Percentiles rank a stretch among this genome's conserved stretches.
Evolutionary conservation across 108 stramenopile genomes (phyloP).

Genomic region (Licmophora abbreviata): DNA sequence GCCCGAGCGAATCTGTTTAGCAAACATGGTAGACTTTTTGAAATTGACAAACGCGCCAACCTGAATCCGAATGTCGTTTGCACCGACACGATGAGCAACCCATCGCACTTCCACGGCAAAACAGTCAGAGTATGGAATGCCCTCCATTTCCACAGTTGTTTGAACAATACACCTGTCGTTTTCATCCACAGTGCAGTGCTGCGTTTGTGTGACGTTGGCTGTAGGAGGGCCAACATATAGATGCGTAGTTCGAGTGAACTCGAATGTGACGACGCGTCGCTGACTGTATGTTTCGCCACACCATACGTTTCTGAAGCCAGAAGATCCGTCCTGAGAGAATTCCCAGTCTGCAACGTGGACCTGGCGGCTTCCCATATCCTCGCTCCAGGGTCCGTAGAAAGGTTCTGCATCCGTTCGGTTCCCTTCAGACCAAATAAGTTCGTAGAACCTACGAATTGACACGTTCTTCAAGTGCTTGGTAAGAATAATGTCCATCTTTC

Average conservation of each 20-base stretch:
- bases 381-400: conserved; percentile 65
- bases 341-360: conserved; percentile 60
- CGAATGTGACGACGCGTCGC: conserved; percentile 45
- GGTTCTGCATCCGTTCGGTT: conserved; percentile 19
- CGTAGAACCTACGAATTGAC: conserved; percentile 50
- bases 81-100: conserved; percentile 47
- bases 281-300: conserved; percentile 43
- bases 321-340: conserved; percentile 13
- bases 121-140: conserved; percentile 74
- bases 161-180: conserved; percentile 53
- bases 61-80: conserved; percentile 29
- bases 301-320: conserved; percentile 45
- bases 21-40: conserved; percentile 67
- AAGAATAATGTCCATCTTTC: conserved; percentile 62
- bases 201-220: conserved; percentile 70
- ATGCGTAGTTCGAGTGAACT: conserved; percentile 66
- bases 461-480: conserved; percentile 44
- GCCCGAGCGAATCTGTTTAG: conserved; percentile 60
- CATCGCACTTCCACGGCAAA: conserved; percentile 79
- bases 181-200: conserved; percentile 54
- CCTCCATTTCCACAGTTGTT: conserved; percentile 71
- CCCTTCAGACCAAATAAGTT: conserved; percentile 61
- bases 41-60: conserved; percentile 75
- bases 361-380: conserved; percentile 51
- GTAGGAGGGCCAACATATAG: conserved; percentile 76